Evolutionary conservation across 257 asterid species (phyloP), one percentile per base, ranked within the genome.

Genomic region (Rauvolfia tetraphylla): DNA sequence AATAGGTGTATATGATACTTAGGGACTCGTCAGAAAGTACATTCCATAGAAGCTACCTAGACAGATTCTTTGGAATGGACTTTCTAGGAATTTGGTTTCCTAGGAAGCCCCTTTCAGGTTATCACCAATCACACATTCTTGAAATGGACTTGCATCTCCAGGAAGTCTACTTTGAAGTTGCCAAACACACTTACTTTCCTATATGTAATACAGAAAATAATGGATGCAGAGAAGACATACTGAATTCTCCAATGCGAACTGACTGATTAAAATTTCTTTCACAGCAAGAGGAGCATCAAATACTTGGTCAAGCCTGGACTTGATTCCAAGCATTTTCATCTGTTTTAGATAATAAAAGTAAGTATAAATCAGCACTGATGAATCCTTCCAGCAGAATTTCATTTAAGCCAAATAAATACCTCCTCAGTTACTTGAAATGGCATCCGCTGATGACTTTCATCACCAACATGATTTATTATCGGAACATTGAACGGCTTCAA

Each of bases 221-320:
- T 36, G 20, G 29, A 77, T 56, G 41, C 51, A 44, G 74, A 75
- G 83, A 13, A 73, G 76, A 77, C 95, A 73, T 89, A 95, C 98
- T 44, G 98, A 86, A 36, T 71, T 3, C 54, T 95, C 93, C 90
- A 95, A 82, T 49, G 77, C 75, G 89, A 88, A 95, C 87, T 92
- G 98, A 71, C 90, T 54, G 49, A 85, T 85, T 85, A 95, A 76
- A 84, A 84, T 89, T 82, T 91, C 97, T 81, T 84, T 92, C 87
- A 95, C 95, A 66, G 95, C 96, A 89, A 74, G 57, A 14, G 98
- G 99, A 84, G 99, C 99, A 80, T 92, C 98, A 86, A 92, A 95
- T 72, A 92, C 89, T 83, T 88, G 92, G 80, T 95, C 98, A 78
- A 95, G 98, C 79, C 96, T 90, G 78, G 97, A 89, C 80, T 85